A percentile compares a stretch with the other conserved stretches of the same genome.
Conservation (phyloP, 306 rosid genomes). For the Comarum palustre region DNA sequence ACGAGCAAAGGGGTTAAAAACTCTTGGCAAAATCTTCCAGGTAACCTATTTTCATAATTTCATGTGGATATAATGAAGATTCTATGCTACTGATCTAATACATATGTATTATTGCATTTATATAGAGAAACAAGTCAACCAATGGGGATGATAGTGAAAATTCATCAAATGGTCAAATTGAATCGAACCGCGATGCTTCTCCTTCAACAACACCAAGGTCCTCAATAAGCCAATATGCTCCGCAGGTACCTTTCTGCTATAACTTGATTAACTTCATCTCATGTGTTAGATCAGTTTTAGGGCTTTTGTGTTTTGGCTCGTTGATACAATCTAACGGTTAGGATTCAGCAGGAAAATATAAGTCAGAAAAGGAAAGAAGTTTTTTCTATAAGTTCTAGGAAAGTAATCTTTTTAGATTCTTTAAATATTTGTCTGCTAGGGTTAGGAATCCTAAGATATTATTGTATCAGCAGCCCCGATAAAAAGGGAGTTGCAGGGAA, state of each 20-base stretch:
- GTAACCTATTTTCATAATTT: constrained; percentile 31
- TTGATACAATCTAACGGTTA: too few species aligned
- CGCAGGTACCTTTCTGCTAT: constrained; percentile 44
- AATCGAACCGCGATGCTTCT: constrained; percentile 47
- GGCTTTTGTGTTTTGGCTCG: too few species aligned
- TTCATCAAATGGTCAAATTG: constrained; percentile 45
- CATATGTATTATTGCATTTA: constrained; percentile 26
- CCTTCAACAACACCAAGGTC: constrained; percentile 54
- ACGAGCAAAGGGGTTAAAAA: constrained; percentile 94
- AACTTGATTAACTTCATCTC: constrained; percentile 10
- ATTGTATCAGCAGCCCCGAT: too few species aligned
- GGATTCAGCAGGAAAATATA: too few species aligned
- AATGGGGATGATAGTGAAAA: constrained; percentile 58
- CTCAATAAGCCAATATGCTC: constrained; percentile 32
- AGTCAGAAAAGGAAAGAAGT: too few species aligned
- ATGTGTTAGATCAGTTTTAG: neutral
- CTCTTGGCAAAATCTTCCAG: constrained; percentile 97
- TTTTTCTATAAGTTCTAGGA: too few species aligned
- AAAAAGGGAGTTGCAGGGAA: too few species aligned
- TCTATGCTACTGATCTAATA: constrained; percentile 25
- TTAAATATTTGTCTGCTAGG: too few species aligned
- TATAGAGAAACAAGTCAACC: constrained; percentile 68
- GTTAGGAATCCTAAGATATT: too few species aligned
- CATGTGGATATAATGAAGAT: constrained; percentile 15
- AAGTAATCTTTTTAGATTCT: too few species aligned